Conservation (phyloP, 176 grass and related monocot genomes). For the Puya raimondii region DNA sequence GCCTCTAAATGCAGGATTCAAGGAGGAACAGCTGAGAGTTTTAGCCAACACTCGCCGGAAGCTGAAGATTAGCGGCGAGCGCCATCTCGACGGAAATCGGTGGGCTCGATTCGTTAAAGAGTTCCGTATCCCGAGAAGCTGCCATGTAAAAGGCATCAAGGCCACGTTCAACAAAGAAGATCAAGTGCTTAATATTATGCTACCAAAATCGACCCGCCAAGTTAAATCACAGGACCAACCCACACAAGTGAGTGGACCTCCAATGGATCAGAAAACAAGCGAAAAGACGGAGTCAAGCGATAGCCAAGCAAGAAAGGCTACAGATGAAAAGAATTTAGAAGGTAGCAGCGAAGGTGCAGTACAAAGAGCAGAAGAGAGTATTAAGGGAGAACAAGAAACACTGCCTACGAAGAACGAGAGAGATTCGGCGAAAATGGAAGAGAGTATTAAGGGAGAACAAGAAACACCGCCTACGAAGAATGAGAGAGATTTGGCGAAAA, state of each 20-base stretch:
- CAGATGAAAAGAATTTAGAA: not conserved
- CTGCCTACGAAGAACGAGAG: too few species aligned
- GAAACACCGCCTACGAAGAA: too few species aligned
- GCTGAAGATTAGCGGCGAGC: constrained; percentile 43
- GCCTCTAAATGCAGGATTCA: constrained; percentile 30
- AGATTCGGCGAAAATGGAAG: too few species aligned
- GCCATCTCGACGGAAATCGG: constrained; percentile 13
- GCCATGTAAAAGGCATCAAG: constrained; percentile 14
- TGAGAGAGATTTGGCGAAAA: too few species aligned
- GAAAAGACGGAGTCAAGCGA: not conserved
- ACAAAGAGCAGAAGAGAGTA: not conserved
- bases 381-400: too few species aligned
- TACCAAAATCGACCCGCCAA: constrained; percentile 24
- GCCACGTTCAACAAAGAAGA: constrained; percentile 23
- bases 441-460: too few species aligned
- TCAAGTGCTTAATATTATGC: constrained; percentile 23
- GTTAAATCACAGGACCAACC: not conserved
- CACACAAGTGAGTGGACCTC: not conserved
- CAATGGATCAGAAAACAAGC: not conserved
- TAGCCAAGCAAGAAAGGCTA: not conserved
- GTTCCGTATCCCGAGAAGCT: constrained; percentile 21
- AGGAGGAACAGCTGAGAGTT: constrained; percentile 44
- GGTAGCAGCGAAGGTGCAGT: not conserved
- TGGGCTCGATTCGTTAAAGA: constrained; percentile 36
- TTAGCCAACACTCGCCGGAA: constrained; percentile 28